A percentile compares a stretch with the other conserved stretches of the same genome.
Evolutionary conservation across 192 early-diverging fungal genomes (phyloP).

Genomic region (Entomortierella chlamydospora): DNA sequence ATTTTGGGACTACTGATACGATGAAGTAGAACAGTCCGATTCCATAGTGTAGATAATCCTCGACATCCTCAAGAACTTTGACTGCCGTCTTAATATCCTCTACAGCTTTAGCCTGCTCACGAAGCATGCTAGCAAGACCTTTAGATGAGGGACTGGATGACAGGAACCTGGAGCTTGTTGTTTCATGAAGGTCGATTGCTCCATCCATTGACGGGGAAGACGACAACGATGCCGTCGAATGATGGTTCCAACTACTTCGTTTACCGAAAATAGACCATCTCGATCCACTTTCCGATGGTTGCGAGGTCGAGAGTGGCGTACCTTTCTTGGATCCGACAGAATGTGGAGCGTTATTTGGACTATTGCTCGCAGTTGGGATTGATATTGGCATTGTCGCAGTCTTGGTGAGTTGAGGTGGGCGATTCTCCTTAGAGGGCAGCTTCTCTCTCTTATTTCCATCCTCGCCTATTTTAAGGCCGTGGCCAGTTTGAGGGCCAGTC

Average conservation of each 20-base stretch:
- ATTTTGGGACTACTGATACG: conserved; percentile 50
- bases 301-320: conserved; percentile 12
- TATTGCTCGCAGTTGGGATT: not conserved
- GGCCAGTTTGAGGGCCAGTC: not conserved
- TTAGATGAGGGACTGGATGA: conserved; percentile 17
- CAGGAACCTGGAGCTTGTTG: conserved; percentile 16
- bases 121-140: conserved; percentile 25
- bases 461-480: not conserved
- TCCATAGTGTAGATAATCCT: conserved; percentile 56
- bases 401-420: conserved; percentile 5
- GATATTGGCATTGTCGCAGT: conserved; percentile 13
- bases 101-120: conserved; percentile 43
- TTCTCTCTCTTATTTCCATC: not conserved
- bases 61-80: conserved; percentile 46
- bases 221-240: conserved; percentile 19
- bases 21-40: conserved; percentile 58
- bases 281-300: conserved; percentile 31
- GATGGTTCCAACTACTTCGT: conserved; percentile 24
- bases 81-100: conserved; percentile 46
- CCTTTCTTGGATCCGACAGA: conserved; percentile 4
- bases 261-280: conserved; percentile 46
- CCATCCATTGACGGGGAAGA: conserved; percentile 20
- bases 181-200: not conserved
- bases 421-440: not conserved
- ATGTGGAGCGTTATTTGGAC: not conserved